Evolutionary conservation across 1,139 yeast species (phyloP).

Genomic region (Hyphopichia buzzinii): DNA sequence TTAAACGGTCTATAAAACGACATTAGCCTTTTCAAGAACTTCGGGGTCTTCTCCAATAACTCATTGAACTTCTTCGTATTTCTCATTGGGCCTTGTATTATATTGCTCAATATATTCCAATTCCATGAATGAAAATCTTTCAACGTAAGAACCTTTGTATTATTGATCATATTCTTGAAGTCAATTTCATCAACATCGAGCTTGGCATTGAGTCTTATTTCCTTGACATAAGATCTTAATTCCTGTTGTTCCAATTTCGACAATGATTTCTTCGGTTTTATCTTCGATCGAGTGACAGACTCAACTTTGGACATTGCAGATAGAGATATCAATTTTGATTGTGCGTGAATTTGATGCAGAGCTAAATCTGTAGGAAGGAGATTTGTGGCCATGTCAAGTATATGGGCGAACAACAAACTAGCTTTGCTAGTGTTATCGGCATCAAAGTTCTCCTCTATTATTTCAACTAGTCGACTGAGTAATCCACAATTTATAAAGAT

Average conservation of each 20-base stretch:
- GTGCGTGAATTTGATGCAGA: conserved; percentile 12
- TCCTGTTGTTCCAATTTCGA: conserved; percentile 9
- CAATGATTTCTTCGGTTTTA: conserved; percentile 18
- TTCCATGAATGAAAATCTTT: conserved; percentile 87
- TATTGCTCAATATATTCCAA: conserved; percentile 67
- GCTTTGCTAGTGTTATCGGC: conserved; percentile 56
- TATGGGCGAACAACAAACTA: conserved; percentile 59
- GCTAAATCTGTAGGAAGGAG: conserved; percentile 47
- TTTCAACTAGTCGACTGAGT: conserved; percentile 43
- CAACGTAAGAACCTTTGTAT: conserved; percentile 70
- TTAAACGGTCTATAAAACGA: conserved; percentile 93
- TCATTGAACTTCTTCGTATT: conserved; percentile 78
- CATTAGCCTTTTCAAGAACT: conserved; percentile 77
- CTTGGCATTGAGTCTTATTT: conserved; percentile 45
- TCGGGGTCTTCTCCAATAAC: conserved; percentile 67
- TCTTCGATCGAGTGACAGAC: conserved; percentile 22
- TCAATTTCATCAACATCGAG: conserved; percentile 66
- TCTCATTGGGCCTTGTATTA: conserved; percentile 77
- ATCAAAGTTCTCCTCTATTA: conserved; percentile 48
- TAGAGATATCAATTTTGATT: conserved; percentile 3
- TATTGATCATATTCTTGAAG: conserved; percentile 62
- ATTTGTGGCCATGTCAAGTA: conserved; percentile 53
- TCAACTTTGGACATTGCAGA: conserved; percentile 10
- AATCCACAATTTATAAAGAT: conserved; percentile 59
- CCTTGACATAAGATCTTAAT: conserved; percentile 32